Conservation (phyloP, 164 flowering plant genomes). For the Umbilicus rupestris region DNA sequence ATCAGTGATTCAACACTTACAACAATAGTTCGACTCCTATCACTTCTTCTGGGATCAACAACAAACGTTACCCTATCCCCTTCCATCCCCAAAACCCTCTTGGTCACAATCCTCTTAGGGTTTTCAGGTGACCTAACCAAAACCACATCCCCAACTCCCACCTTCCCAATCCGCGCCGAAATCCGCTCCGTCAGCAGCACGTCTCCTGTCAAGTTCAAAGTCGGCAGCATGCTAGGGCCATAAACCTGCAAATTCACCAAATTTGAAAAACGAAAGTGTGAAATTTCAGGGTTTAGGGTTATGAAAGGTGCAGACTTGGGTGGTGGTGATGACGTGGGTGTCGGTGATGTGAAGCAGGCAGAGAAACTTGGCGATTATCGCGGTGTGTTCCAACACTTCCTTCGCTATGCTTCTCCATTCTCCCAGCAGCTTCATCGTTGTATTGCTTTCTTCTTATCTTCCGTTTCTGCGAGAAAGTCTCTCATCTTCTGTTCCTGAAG, state of each 20-base stretch:
- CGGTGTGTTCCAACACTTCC: conserved; percentile 23
- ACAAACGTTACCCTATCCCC: conserved; percentile 43
- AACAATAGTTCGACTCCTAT: conserved; percentile 14
- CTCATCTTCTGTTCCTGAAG: background rate
- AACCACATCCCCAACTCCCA: conserved; percentile 40
- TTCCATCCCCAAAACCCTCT: conserved; percentile 45
- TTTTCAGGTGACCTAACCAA: conserved; percentile 40
- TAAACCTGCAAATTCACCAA: conserved; percentile 27
- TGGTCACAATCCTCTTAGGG: conserved; percentile 36
- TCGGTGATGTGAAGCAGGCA: conserved; percentile 41
- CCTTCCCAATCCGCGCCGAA: conserved; percentile 33
- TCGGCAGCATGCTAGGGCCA: conserved; percentile 68
- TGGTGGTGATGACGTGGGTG: conserved; percentile 31
- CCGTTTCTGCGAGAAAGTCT: background rate
- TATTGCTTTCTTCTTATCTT: background rate
- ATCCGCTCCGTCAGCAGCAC: conserved; percentile 33
- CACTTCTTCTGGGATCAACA: conserved; percentile 15
- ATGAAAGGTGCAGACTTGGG: conserved; percentile 18
- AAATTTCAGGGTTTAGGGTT: background rate
- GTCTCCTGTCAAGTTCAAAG: conserved; percentile 48
- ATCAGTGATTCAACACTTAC: conserved; percentile 8
- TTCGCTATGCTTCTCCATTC: conserved; percentile 19
- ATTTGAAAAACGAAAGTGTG: background rate
- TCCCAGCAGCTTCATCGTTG: conserved; percentile 1
- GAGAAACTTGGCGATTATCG: conserved; percentile 29